phyloP scores from a whole-genome alignment of 495 filamentous ascomycete genomes.

The Bryoglossum gracile region DNA sequence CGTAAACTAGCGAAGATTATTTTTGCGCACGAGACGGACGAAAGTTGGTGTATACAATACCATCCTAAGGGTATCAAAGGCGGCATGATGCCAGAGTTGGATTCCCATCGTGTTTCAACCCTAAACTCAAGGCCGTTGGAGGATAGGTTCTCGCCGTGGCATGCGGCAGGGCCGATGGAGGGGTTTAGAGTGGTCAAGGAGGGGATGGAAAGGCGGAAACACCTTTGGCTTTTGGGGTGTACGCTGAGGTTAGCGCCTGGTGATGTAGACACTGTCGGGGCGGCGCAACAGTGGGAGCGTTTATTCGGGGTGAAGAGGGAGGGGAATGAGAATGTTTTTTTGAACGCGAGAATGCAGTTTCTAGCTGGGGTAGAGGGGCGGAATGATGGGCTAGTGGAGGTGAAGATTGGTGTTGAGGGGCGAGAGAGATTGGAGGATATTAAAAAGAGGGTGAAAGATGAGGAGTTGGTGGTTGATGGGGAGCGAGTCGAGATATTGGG shows the following conservation, averaged over 20 bases:
- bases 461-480: constrained; percentile 1
- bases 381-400: constrained; percentile 10
- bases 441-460: constrained; percentile 6
- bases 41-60: constrained; percentile 18
- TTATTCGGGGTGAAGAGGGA: constrained; percentile 4
- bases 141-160: constrained; percentile 14
- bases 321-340: not conserved
- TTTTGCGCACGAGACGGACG: constrained; percentile 14
- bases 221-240: constrained; percentile 3
- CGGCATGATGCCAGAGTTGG: constrained; percentile 21
- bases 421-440: constrained; percentile 7
- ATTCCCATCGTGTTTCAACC: constrained; percentile 6
- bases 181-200: not conserved
- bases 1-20: constrained; percentile 12
- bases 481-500: constrained; percentile 8
- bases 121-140: constrained; percentile 3
- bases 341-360: constrained; percentile 11
- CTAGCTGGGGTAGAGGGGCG: not conserved
- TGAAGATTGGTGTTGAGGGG: constrained; percentile 11
- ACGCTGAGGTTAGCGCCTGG: constrained; percentile 5
- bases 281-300: constrained; percentile 12
- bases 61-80: constrained; percentile 22
- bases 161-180: constrained; percentile 5
- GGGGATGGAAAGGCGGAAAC: constrained; percentile 5
- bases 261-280: constrained; percentile 5